phyloP scores from a whole-genome alignment of 164 flowering plant genomes.

The Euptelea pleiosperma region DNA sequence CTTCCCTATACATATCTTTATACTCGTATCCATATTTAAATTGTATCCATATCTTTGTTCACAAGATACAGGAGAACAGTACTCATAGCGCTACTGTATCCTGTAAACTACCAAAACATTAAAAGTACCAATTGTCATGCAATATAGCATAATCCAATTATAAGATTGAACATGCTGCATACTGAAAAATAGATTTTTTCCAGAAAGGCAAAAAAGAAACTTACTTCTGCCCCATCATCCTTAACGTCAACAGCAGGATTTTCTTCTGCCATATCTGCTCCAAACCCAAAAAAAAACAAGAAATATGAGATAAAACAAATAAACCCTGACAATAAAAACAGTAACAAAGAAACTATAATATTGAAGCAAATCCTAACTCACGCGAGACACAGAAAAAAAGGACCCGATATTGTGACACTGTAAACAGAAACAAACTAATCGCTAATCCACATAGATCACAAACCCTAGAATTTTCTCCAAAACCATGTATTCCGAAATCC shows the following conservation, averaged over 20 bases:
- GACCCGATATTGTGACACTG: no score
- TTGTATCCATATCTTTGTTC: background rate
- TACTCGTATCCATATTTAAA: no score
- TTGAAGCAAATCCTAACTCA: no score
- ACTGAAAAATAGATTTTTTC: background rate
- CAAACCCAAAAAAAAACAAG: background rate
- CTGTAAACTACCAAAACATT: background rate
- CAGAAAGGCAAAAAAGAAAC: background rate
- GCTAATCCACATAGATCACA: no score
- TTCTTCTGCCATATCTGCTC: slow-evolving; percentile 18
- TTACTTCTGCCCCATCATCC: slow-evolving; percentile 23
- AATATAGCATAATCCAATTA: background rate
- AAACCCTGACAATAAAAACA: background rate
- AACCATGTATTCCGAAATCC: no score
- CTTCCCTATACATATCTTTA: no score
- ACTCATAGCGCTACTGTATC: background rate
- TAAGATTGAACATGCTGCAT: background rate
- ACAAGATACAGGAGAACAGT: background rate
- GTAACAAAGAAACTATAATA: no score
- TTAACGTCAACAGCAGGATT: slow-evolving; percentile 15
- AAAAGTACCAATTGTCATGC: background rate
- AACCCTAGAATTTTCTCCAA: no score
- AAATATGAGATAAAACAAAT: background rate
- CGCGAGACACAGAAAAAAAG: no score
- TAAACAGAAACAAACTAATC: no score